Evolutionary conservation across 1,139 yeast genomes (phyloP), one percentile per base, ranked within the genome.

Genomic region (Blastobotrys aristatus): DNA sequence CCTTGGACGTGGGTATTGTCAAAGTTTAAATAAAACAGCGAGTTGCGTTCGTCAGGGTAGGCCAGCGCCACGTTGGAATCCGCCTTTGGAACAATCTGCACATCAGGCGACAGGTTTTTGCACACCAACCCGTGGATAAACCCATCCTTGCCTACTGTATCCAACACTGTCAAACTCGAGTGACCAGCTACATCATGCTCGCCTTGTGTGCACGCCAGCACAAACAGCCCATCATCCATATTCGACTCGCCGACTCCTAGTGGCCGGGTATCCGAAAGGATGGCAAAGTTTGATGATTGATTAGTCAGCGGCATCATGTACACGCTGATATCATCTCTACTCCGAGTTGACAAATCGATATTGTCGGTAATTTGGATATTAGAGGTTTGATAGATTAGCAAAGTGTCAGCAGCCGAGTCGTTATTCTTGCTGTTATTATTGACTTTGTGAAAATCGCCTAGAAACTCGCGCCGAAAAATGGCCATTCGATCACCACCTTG

Each of bases 21-120:
- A 10, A 75, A 62, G 47, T 71, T 71, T 2, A 79, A 39, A 6
- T 76, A 72, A 52, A 74, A 63, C 56, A 75, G 77, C 2, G 87
- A 83, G 4, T 57, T 37, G 3, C 57, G 45, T 0, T 67, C 67
- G 2, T 77, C 41, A 5, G 50, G 50, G n/a, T 49, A 40, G 14
- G 49, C 50, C 36, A 44, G 26, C 66, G 31, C 60, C 52, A 30
- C 65, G 61, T 1, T 70, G 57, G 51, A 69, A 71, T 2, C 60
- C 50, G 4, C 46, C 11, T 27, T 62, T 48, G 1, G 71, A 63
- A 54, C 77, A 35, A 43, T 41, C 18, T 44, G 43, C 38, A 49
- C 42, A 41, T 48, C 7, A 46, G 39, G 30, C 46, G 43, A 29
- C 40, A 48, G 31, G 37, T 53, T 17, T 50, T 49, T 17, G 50